phyloP scores from a whole-genome alignment of 1,139 yeast species.

The Taiozyma sp. region DNA sequence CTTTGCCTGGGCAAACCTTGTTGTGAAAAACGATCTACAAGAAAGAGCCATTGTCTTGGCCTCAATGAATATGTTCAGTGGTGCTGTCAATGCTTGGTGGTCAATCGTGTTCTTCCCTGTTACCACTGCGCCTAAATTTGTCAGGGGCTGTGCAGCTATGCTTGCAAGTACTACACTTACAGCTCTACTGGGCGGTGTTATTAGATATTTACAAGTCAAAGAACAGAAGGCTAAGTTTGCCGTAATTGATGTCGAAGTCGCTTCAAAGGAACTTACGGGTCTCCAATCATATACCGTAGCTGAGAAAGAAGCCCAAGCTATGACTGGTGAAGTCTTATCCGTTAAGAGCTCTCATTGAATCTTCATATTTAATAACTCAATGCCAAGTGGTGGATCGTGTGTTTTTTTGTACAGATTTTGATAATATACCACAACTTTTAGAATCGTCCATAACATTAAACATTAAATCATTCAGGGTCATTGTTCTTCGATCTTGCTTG shows the following conservation, averaged over 20 bases:
- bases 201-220: conserved; percentile 33
- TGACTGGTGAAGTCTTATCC: neutral
- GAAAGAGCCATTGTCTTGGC: conserved; percentile 54
- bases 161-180: conserved; percentile 41
- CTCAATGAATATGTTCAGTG: conserved; percentile 59
- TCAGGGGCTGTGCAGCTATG: conserved; percentile 51
- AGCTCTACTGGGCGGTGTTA: conserved; percentile 28
- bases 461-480: neutral
- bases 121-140: conserved; percentile 43
- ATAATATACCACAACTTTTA: neutral
- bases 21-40: conserved; percentile 47
- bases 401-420: neutral
- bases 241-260: neutral
- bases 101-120: conserved; percentile 47
- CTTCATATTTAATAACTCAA: neutral
- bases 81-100: conserved; percentile 64
- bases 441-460: neutral
- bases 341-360: neutral
- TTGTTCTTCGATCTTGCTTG: conserved; percentile 4
- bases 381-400: too few relatives aligned
- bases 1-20: conserved; percentile 57
- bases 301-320: neutral
- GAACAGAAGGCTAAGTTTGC: conserved; percentile 24
- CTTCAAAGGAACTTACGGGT: neutral
- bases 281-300: neutral